Conservation (phyloP, 192 early-diverging fungal genomes). For the Umbelopsis sp. region DNA sequence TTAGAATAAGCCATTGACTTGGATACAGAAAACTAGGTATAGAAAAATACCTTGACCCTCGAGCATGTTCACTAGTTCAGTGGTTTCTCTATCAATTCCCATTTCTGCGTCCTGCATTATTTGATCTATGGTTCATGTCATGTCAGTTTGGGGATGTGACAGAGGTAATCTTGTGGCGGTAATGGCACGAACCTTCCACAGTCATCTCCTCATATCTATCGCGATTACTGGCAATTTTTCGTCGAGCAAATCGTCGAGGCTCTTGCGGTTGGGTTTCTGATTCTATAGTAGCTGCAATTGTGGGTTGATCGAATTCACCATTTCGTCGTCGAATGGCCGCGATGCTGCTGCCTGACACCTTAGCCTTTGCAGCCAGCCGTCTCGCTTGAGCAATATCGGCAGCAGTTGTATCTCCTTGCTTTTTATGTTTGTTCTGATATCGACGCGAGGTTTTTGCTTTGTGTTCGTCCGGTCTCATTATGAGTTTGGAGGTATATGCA, state of each 20-base stretch:
- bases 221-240: constrained; percentile 26
- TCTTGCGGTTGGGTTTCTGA: background rate
- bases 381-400: constrained; percentile 23
- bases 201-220: constrained; percentile 34
- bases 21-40: background rate
- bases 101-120: constrained; percentile 29
- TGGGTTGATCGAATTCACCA: constrained; percentile 19
- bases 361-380: constrained; percentile 1
- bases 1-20: background rate
- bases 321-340: constrained; percentile 34
- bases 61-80: constrained; percentile 30
- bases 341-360: constrained; percentile 22
- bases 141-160: background rate
- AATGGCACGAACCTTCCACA: constrained; percentile 23
- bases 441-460: constrained; percentile 35
- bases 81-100: constrained; percentile 40
- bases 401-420: constrained; percentile 27
- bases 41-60: constrained; percentile 23
- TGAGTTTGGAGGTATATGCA: background rate
- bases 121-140: constrained; percentile 1
- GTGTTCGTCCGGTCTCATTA: constrained; percentile 38
- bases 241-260: constrained; percentile 19
- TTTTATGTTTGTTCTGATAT: constrained; percentile 31
- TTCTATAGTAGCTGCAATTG: background rate
- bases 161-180: background rate